Evolutionary conservation across 2,329 filamentous ascomycete species (phyloP).

Genomic region (Colletotrichum eleusines): DNA sequence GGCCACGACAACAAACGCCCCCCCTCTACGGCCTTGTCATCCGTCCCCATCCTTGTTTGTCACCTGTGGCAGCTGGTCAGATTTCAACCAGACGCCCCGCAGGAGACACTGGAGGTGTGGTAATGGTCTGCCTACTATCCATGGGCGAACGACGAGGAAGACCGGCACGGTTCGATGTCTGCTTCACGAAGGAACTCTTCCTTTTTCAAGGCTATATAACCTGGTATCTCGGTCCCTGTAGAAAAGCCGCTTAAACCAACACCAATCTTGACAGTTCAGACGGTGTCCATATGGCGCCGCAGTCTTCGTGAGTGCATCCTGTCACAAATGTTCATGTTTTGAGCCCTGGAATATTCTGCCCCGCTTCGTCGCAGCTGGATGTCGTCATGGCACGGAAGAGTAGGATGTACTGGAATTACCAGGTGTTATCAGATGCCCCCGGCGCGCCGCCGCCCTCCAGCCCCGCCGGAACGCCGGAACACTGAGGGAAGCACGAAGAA

Average conservation of each 20-base stretch:
- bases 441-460: background rate
- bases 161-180: background rate
- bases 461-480: slow-evolving; percentile 5
- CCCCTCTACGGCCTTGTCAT: slow-evolving; percentile 32
- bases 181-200: background rate
- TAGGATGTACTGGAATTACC: background rate
- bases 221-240: background rate
- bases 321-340: slow-evolving; percentile 2
- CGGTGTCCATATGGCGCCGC: background rate
- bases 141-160: background rate
- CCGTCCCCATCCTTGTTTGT: slow-evolving; percentile 35
- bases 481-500: slow-evolving; percentile 36
- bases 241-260: slow-evolving; percentile 1
- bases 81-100: slow-evolving; percentile 19
- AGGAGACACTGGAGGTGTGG: background rate
- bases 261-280: slow-evolving; percentile 26
- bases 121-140: background rate
- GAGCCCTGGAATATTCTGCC: slow-evolving; percentile 29
- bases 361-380: slow-evolving; percentile 26
- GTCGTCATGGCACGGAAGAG: slow-evolving; percentile 38
- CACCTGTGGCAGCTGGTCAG: slow-evolving; percentile 29
- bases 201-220: background rate
- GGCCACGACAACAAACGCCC: slow-evolving; percentile 24
- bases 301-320: slow-evolving; percentile 16
- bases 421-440: slow-evolving; percentile 23